Evolutionary conservation across 371 early-diverging fungal species (phyloP).

Genomic region (Dichotomocladium elegans): DNA sequence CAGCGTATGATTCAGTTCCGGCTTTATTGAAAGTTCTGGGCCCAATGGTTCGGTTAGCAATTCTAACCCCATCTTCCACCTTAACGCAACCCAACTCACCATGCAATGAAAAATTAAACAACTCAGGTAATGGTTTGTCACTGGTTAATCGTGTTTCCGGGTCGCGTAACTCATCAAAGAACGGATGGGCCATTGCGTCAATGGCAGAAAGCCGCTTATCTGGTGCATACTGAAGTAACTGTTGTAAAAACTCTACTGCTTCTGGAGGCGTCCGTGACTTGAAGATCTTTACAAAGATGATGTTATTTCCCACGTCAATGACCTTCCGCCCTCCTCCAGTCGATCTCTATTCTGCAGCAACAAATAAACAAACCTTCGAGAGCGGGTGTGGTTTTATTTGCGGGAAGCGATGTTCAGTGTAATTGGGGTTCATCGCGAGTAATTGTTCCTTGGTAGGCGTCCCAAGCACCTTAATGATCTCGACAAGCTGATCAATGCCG

Average conservation of each 20-base stretch:
- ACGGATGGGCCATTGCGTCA: slow-evolving; percentile 92
- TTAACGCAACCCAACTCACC: slow-evolving; percentile 44
- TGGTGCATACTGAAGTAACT: slow-evolving; percentile 95
- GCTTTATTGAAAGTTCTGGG: slow-evolving; percentile 48
- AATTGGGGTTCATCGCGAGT: slow-evolving; percentile 93
- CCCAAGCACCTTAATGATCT: slow-evolving; percentile 99
- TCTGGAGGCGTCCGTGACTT: slow-evolving; percentile 80
- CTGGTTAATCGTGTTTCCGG: slow-evolving; percentile 78
- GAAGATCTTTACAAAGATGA: slow-evolving; percentile 56
- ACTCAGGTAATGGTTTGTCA: slow-evolving; percentile 78
- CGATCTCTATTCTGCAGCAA: no score
- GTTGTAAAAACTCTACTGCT: slow-evolving; percentile 85
- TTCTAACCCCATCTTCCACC: not conserved
- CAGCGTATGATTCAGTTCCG: slow-evolving; percentile 50
- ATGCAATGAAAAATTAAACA: slow-evolving; percentile 88
- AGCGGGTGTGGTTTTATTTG: slow-evolving; percentile 94
- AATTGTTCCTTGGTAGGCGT: slow-evolving; percentile 97
- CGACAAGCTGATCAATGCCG: slow-evolving; percentile 99
- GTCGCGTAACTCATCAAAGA: slow-evolving; percentile 94
- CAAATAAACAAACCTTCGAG: slow-evolving; percentile 46
- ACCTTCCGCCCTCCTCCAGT: no score
- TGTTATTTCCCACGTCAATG: no score
- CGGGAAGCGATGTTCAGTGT: slow-evolving; percentile 97
- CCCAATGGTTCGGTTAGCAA: not conserved
- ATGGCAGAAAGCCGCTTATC: slow-evolving; percentile 84